Percentiles rank a stretch among this genome's conserved stretches.
Conservation (phyloP, 768 basidiomycete genomes). For the Aureoboletus auriporus region DNA sequence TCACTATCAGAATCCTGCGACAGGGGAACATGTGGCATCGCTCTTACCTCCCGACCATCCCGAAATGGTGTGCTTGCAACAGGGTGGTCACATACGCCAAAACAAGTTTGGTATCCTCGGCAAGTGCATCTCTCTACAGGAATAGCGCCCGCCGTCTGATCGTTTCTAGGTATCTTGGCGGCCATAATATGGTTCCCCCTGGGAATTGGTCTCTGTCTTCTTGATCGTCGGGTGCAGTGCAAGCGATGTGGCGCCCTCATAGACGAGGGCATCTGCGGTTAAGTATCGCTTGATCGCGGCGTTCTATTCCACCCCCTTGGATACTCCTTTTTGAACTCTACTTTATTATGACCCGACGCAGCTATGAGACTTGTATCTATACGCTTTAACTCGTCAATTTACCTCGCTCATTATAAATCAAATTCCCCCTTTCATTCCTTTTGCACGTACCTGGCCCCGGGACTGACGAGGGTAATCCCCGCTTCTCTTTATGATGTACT, state of each 20-base stretch:
- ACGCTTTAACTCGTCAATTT: slow-evolving; percentile 2
- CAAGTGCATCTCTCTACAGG: slow-evolving; percentile 28
- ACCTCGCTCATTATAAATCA: neutral
- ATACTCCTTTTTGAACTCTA: neutral
- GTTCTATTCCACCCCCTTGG: neutral
- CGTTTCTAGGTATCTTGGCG: slow-evolving; percentile 60
- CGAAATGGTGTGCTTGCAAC: slow-evolving; percentile 81
- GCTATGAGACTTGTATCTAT: slow-evolving; percentile 14
- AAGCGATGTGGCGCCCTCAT: slow-evolving; percentile 40
- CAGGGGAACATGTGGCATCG: slow-evolving; percentile 55
- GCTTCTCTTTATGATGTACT: no score
- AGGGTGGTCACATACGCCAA: slow-evolving; percentile 60
- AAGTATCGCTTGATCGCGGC: neutral
- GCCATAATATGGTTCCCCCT: slow-evolving; percentile 86
- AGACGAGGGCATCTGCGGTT: slow-evolving; percentile 35
- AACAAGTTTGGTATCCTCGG: slow-evolving; percentile 71
- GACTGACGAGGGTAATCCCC: no score
- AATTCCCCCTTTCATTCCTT: neutral
- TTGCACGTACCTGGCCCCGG: neutral
- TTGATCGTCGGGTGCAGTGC: slow-evolving; percentile 71
- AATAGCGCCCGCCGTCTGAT: neutral
- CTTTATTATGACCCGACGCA: neutral
- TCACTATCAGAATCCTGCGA: slow-evolving; percentile 63
- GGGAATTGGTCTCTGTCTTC: slow-evolving; percentile 71
- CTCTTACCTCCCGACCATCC: slow-evolving; percentile 74